Base-by-base conservation (phyloP, 2,329 filamentous ascomycete species). In the Arachnomyces sp. region DNA sequence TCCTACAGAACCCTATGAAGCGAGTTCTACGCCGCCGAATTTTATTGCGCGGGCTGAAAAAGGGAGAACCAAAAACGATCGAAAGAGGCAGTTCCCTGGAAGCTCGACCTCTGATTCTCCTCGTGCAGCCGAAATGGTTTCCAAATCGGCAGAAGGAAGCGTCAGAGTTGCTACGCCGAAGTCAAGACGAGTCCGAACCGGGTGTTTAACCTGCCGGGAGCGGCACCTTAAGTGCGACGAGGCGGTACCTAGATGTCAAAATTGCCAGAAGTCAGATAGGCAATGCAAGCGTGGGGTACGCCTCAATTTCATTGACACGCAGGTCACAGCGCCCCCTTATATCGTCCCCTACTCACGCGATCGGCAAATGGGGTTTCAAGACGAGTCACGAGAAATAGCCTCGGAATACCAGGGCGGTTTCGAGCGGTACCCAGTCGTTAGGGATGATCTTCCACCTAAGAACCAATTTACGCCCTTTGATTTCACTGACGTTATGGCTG, bases 201-300 rank as follows among this genome's bases (percentile, higher is more conserved):
- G 89, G 29, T 95, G 89, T 59, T 67, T 94, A 49, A 95, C 89
- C 2, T 95, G 89, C 62, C 75, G 89, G 50, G 84, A 94, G 60
- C 73, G 88, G 34, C 89, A 94, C 68, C 69, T 94, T 38, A 94
- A 94, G 62, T 94, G 89, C 60, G 89, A 94, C 56, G 87, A 94
- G 61, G 81, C 72, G 4, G 55, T 72, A 44, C 76, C 77, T 7
- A 66, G 68, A 40, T 81, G 77, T 55, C 71, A 83, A 53, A 95
- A 95, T 55, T 95, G 90, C 64, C 77, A 79, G 43, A 95, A 94
- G 65, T 92, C 89, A 38, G 89, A 80, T 54, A 74, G 90, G 37
- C 71, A 81, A 42, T 96, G 90, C 68, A 88, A 89, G 59, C 78
- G 88, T 51, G 90, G 89, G 13, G 72, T 95, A 37, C 77, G 86